These are phyloP conservation scores for Ichthyophthirius multifiliis DNA, from an alignment of 169 alveolate species.

Conservation along the genomic window DNA sequence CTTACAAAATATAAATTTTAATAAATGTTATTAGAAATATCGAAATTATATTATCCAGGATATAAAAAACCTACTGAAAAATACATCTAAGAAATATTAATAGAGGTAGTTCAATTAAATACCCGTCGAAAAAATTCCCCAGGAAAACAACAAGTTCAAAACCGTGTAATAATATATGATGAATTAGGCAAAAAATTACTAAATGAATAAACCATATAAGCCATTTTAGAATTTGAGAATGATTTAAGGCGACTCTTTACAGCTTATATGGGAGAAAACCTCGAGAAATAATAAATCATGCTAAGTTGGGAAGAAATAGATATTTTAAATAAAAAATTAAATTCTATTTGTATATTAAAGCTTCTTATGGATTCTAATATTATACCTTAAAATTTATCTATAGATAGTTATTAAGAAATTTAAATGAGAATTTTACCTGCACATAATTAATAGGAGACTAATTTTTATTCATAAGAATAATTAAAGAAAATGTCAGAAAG, in stretches of 20 bases:
- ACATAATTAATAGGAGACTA: background rate
- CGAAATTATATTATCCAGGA: background rate
- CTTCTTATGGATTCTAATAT: background rate
- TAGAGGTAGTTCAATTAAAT: background rate
- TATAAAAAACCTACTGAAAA: background rate
- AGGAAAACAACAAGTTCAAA: background rate
- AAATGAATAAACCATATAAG: background rate
- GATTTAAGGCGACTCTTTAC: background rate
- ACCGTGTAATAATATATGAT: background rate
- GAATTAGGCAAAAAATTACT: background rate
- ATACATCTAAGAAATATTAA: background rate
- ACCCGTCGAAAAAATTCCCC: background rate
- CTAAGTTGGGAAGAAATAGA: conserved; percentile 8
- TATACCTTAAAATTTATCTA: background rate
- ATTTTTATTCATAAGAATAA: background rate
- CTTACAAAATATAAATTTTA: background rate
- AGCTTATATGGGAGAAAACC: background rate
- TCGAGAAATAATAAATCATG: background rate
- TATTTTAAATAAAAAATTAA: background rate
- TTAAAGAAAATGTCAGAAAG: background rate
- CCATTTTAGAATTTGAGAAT: background rate
- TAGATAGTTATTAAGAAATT: background rate
- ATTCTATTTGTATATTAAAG: background rate
- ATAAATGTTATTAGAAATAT: background rate
- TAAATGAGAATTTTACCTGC: background rate